Evolutionary conservation across 305 asterid genomes (phyloP).

Genomic region (Fraxinus paxiana): DNA sequence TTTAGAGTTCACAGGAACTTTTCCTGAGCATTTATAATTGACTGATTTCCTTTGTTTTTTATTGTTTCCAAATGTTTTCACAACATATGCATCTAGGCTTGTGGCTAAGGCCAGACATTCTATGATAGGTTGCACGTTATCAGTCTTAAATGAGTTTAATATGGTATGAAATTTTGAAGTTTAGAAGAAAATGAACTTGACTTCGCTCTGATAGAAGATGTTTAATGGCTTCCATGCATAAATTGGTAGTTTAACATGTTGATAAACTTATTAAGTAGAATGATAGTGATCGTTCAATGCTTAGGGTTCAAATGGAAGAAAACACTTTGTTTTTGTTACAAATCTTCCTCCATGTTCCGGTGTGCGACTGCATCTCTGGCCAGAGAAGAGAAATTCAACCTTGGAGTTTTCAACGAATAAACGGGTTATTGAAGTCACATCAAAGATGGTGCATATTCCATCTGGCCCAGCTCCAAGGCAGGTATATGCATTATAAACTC

Average conservation of each 20-base stretch:
- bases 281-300: conserved; percentile 27
- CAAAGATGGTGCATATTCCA: conserved; percentile 87
- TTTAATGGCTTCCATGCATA: conserved; percentile 16
- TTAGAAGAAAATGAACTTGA: conserved; percentile 8
- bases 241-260: neutral
- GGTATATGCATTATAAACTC: conserved; percentile 45
- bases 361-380: conserved; percentile 94
- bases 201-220: conserved; percentile 15
- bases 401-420: conserved; percentile 41
- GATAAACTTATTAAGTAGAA: conserved; percentile 18
- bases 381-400: conserved; percentile 52
- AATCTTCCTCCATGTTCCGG: conserved; percentile 96
- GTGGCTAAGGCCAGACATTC: neutral
- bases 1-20: conserved; percentile 23
- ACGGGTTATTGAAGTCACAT: conserved; percentile 70
- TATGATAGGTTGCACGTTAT: neutral
- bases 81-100: conserved; percentile 1
- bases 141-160: conserved; percentile 2
- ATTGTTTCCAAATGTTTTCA: conserved; percentile 6
- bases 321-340: conserved; percentile 85
- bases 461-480: conserved; percentile 99
- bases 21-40: conserved; percentile 12
- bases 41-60: conserved; percentile 11
- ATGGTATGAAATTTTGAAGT: neutral
- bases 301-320: conserved; percentile 69